phyloP scores from a whole-genome alignment of 768 basidiomycete genomes.

The Asterophora lycoperdoides region DNA sequence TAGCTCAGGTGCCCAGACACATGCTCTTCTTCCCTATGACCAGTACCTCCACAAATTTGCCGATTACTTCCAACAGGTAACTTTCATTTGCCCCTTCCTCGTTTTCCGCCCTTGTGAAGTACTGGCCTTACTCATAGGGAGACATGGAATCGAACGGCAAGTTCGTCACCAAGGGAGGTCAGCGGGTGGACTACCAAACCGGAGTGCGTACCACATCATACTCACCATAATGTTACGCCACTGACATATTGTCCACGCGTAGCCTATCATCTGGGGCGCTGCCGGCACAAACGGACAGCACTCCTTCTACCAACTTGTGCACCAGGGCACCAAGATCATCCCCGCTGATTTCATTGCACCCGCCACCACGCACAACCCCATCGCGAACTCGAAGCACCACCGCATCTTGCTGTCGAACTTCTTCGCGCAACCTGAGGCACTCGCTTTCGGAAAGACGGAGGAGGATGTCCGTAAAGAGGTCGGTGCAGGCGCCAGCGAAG shows the following conservation, averaged over 20 bases:
- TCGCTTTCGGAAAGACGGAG: constrained; percentile 97
- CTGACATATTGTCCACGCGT: constrained; percentile 3
- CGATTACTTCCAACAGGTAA: constrained; percentile 96
- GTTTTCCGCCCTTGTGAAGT: background rate
- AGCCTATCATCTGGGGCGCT: constrained; percentile 99
- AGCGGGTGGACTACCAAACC: constrained; percentile 93
- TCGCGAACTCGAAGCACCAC: constrained; percentile 85
- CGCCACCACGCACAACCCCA: constrained; percentile 85
- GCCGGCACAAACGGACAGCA: constrained; percentile 98
- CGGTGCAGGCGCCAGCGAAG: constrained; percentile 67
- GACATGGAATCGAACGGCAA: constrained; percentile 99
- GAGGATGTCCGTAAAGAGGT: constrained; percentile 73
- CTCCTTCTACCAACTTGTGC: constrained; percentile 97
- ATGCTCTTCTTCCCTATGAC: constrained; percentile 94
- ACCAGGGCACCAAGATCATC: constrained; percentile 91
- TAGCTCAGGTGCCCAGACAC: constrained; percentile 77
- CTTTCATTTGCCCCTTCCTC: background rate
- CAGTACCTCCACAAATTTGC: constrained; percentile 99
- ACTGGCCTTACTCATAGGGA: constrained; percentile 41
- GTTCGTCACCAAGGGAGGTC: constrained; percentile 89
- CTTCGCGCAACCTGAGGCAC: constrained; percentile 96
- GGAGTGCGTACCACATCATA: constrained; percentile 56
- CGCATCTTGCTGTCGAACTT: constrained; percentile 96
- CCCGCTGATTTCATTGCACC: constrained; percentile 93
- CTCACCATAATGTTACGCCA: background rate